Evolutionary conservation across 1,284 basidiomycete genomes (phyloP).

Genomic region (Microbotryum silenes-acaulis): DNA sequence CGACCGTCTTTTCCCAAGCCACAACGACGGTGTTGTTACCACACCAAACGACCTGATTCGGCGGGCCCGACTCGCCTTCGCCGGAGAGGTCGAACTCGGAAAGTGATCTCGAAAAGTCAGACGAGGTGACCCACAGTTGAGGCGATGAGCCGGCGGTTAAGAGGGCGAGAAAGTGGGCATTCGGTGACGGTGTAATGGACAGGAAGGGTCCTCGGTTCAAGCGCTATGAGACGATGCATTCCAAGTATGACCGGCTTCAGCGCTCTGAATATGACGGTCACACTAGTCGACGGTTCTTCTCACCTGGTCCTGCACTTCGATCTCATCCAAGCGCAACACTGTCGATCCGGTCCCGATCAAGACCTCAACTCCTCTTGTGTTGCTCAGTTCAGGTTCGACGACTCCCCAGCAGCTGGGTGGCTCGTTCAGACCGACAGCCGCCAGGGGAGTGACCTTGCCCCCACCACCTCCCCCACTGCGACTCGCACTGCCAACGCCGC

Average conservation of each 20-base stretch:
- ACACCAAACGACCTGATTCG: conserved; percentile 79
- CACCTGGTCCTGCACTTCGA: conserved; percentile 73
- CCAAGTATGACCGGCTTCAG: neutral
- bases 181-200: conserved; percentile 79
- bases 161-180: conserved; percentile 84
- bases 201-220: conserved; percentile 80
- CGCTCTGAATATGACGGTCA: neutral
- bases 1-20: conserved; percentile 67
- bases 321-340: conserved; percentile 68
- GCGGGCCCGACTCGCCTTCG: conserved; percentile 37
- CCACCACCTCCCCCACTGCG: neutral
- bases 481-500: neutral
- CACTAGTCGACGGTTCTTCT: conserved; percentile 7
- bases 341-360: conserved; percentile 68
- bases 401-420: conserved; percentile 75
- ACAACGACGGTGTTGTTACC: conserved; percentile 90
- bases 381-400: conserved; percentile 74
- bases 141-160: conserved; percentile 50
- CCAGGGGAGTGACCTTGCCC: conserved; percentile 23
- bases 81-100: conserved; percentile 66
- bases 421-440: conserved; percentile 55
- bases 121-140: conserved; percentile 84
- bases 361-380: conserved; percentile 78
- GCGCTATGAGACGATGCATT: conserved; percentile 42
- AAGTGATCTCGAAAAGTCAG: conserved; percentile 80